Evolutionary conservation across 164 flowering plant species (phyloP), one percentile per base, ranked within the genome.

Genomic region (Magnolia sinica): DNA sequence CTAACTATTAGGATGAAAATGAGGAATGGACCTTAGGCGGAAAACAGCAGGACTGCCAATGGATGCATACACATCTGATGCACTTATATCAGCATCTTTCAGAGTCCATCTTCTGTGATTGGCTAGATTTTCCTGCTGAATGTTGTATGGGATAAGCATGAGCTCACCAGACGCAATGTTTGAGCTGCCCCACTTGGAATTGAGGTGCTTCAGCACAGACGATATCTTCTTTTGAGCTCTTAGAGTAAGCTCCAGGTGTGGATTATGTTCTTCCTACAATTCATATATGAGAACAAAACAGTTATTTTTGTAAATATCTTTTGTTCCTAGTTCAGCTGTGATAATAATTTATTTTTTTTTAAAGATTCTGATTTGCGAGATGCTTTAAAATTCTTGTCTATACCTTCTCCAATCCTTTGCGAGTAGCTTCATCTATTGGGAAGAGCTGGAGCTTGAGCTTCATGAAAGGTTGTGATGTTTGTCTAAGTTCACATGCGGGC

Each of bases 391-490:
- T 19, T 7, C 73, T 37, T 37, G 45, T 37, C 24, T 49, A 9
- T 82, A 94, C 99, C 95, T 82, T 86, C 88, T 96, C 98, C 87
- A 96, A 84, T 76, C 92, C 88, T 83, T 73, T 92, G 76, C 91
- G 80, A 69, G 94, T 96, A 74, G 69, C 76, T 78, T 94, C 98
- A 86, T 96, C 95, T 70, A 96, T 87, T 22, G 99, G 99, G 79
- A 92, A 96, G 81, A 96, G 79, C 80, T 96, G 99, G 64, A 96
- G 92, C 86, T 94, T 96, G n/a, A 96, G 90, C 82, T 96, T 96
- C 75, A 71, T 45, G 64, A 80, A 70, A 50, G 79, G 51, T 19
- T 85, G 88, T n/a, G 68, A 23, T 75, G 72, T 83, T 75, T 16
- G 74, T 55, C 72, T 79, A 23, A 74, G 76, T 51, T 85, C 76